Conservation (phyloP, 352 stramenopile genomes). For the Pythium pyrilobum region DNA sequence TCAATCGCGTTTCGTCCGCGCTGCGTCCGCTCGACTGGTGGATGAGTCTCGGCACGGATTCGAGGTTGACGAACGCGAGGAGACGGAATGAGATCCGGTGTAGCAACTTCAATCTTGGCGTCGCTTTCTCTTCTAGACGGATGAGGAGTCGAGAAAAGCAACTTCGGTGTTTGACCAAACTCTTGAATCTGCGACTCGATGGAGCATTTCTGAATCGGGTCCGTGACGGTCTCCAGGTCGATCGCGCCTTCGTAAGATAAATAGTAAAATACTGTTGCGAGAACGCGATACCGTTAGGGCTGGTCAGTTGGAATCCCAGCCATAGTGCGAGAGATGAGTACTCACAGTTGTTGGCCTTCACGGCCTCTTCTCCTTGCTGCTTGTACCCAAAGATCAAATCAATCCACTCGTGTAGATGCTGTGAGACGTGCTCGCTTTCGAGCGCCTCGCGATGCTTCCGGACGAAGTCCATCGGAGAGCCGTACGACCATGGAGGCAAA, state of each 20-base stretch:
- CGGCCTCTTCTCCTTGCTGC: conserved; percentile 92
- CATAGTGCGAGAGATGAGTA: background rate
- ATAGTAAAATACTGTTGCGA: conserved; percentile 88
- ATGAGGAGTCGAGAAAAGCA: conserved; percentile 59
- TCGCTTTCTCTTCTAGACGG: conserved; percentile 32
- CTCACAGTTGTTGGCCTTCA: conserved; percentile 68
- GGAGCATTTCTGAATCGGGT: conserved; percentile 26
- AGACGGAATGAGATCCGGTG: conserved; percentile 36
- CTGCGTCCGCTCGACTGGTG: conserved; percentile 10
- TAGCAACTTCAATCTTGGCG: conserved; percentile 34
- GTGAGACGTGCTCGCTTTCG: conserved; percentile 95
- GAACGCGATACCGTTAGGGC: no score
- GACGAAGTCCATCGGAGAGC: conserved; percentile 87
- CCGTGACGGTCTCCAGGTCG: conserved; percentile 70
- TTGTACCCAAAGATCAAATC: conserved; percentile 98
- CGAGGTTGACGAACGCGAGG: conserved; percentile 9
- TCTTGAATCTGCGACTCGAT: conserved; percentile 90
- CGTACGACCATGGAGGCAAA: conserved; percentile 83
- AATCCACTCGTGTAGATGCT: conserved; percentile 96
- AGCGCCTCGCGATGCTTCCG: conserved; percentile 92
- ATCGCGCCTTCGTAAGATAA: conserved; percentile 92
- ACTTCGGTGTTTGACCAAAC: conserved; percentile 92
- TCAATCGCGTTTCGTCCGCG: conserved; percentile 14
- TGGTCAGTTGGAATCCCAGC: background rate
- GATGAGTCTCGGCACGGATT: background rate